Evolutionary conservation across 495 filamentous ascomycete genomes (phyloP).

Genomic region (Staphylotrichum tortipilum): DNA sequence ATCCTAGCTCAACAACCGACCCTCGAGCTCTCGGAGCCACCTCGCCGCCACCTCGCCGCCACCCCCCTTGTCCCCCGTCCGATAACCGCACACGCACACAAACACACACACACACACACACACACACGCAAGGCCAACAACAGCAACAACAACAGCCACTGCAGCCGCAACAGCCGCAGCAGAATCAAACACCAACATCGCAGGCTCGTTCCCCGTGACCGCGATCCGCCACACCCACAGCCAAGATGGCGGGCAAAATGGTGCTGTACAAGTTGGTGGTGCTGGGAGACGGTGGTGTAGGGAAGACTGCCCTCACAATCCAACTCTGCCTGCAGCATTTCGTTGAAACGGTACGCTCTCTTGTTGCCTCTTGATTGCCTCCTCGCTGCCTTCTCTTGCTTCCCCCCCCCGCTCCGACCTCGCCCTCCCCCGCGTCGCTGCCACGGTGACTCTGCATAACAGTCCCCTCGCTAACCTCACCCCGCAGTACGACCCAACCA

Average conservation of each 20-base stretch:
- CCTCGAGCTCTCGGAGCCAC: no score
- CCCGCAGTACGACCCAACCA: slow-evolving; percentile 80
- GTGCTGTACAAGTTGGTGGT: slow-evolving; percentile 98
- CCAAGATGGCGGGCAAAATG: slow-evolving; percentile 65
- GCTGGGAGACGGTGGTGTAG: slow-evolving; percentile 68
- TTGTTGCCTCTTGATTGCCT: neutral
- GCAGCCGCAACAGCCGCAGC: no score
- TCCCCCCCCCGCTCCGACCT: neutral
- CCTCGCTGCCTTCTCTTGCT: neutral
- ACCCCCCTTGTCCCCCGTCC: neutral
- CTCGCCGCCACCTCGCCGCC: slow-evolving; percentile 3
- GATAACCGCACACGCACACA: slow-evolving; percentile 1
- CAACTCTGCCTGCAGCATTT: slow-evolving; percentile 68
- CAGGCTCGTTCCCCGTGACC: slow-evolving; percentile 11
- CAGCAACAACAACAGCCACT: no score
- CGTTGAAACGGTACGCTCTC: slow-evolving; percentile 45
- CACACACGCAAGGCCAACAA: no score
- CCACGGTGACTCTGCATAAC: slow-evolving; percentile 4
- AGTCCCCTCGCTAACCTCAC: slow-evolving; percentile 18
- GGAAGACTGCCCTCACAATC: slow-evolving; percentile 96
- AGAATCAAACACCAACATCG: no score
- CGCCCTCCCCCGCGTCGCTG: no score
- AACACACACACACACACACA: no score
- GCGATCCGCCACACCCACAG: slow-evolving; percentile 3
- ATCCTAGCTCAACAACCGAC: slow-evolving; percentile 12